A percentile compares a stretch with the other conserved stretches of the same genome.
phyloP scores from a whole-genome alignment of 768 basidiomycete species.

The Lyophyllum semitale region DNA sequence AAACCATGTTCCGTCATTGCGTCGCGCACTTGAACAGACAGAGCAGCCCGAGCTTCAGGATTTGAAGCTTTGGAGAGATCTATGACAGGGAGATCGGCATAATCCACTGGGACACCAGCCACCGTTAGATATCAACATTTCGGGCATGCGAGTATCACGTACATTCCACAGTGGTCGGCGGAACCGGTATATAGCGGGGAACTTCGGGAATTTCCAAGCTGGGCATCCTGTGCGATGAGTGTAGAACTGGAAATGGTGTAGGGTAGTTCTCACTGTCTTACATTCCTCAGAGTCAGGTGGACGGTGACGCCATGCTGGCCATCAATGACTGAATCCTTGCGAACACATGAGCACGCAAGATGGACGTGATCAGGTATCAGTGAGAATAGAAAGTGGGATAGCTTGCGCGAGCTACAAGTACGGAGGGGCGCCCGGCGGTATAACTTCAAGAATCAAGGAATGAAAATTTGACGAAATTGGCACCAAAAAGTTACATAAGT shows the following conservation, averaged over 20 bases:
- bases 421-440: too few relatives aligned
- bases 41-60: slow-evolving; percentile 33
- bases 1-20: slow-evolving; percentile 49
- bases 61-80: slow-evolving; percentile 46
- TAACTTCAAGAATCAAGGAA: too few relatives aligned
- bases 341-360: too few relatives aligned
- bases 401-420: too few relatives aligned
- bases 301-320: not conserved
- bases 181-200: slow-evolving; percentile 35
- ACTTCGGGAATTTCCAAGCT: slow-evolving; percentile 24
- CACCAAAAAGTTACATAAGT: too few relatives aligned
- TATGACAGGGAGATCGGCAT: slow-evolving; percentile 53
- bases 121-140: not conserved
- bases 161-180: slow-evolving; percentile 27
- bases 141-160: slow-evolving; percentile 16
- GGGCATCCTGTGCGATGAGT: slow-evolving; percentile 19
- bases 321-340: not conserved
- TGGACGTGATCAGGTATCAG: too few relatives aligned
- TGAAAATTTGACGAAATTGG: too few relatives aligned
- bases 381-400: too few relatives aligned
- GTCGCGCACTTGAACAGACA: slow-evolving; percentile 42
- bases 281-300: not conserved
- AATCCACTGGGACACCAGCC: slow-evolving; percentile 27
- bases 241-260: not conserved
- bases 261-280: not conserved